phyloP scores from a whole-genome alignment of 106 monocot genomes.

The Phalaenopsis aphrodite region DNA sequence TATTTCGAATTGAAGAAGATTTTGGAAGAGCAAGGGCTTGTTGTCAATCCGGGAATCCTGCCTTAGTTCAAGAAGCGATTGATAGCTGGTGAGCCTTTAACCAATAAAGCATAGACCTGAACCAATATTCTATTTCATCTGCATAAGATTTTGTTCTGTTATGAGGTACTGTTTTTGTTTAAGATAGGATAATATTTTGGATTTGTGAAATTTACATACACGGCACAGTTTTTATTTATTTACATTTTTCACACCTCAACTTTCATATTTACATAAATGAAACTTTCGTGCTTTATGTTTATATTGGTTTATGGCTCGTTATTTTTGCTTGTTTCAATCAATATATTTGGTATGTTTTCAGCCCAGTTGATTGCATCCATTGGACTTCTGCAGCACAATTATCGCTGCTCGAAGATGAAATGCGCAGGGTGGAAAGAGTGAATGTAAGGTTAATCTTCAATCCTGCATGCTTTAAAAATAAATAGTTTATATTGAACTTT shows the following conservation, averaged over 20 bases:
- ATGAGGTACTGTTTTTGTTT: not conserved
- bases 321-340: not conserved
- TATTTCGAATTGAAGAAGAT: constrained; percentile 86
- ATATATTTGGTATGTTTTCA: constrained; percentile 19
- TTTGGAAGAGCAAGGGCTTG: constrained; percentile 90
- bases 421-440: constrained; percentile 92
- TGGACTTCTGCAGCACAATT: constrained; percentile 98
- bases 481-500: not conserved
- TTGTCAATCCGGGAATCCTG: constrained; percentile 61
- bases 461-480: not conserved
- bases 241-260: too few relatives aligned
- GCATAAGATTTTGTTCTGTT: too few relatives aligned
- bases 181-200: not conserved
- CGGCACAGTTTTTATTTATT: not conserved
- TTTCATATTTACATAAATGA: too few relatives aligned
- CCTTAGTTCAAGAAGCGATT: constrained; percentile 79
- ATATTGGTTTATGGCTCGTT: not conserved
- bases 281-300: not conserved
- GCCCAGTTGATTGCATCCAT: constrained; percentile 98
- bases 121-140: not conserved
- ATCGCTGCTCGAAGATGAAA: constrained; percentile 99
- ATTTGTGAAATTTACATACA: not conserved
- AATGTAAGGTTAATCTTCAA: constrained; percentile 47
- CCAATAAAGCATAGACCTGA: not conserved
- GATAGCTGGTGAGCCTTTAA: constrained; percentile 72